phyloP scores from a whole-genome alignment of 768 basidiomycete species.

The Pleurotus pulmonarius region DNA sequence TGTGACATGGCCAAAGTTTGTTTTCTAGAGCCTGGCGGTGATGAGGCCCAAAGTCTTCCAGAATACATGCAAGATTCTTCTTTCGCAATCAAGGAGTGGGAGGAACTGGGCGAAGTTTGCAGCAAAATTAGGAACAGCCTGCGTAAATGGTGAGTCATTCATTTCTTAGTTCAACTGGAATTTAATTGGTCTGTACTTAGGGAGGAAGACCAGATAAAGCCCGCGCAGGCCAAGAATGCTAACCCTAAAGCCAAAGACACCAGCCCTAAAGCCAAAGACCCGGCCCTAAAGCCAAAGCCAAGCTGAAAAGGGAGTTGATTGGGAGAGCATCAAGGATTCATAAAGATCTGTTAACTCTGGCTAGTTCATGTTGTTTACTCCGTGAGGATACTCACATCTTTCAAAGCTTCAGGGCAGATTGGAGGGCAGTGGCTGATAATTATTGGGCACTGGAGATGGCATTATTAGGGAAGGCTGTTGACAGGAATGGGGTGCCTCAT shows the following conservation, averaged over 20 bases:
- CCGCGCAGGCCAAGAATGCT: too few relatives aligned
- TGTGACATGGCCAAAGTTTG: not conserved
- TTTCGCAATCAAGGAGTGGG: too few relatives aligned
- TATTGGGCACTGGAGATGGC: not conserved
- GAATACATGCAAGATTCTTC: not conserved
- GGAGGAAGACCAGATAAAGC: too few relatives aligned
- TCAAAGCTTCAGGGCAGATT: not conserved
- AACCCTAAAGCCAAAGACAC: too few relatives aligned
- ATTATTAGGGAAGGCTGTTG: not conserved
- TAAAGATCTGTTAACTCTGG: not conserved
- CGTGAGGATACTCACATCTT: not conserved
- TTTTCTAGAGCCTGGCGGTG: not conserved
- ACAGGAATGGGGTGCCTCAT: not conserved
- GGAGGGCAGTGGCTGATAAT: not conserved
- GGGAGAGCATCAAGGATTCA: not conserved
- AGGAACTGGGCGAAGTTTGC: too few relatives aligned
- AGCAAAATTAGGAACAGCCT: too few relatives aligned
- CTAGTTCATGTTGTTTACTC: not conserved
- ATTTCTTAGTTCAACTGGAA: too few relatives aligned
- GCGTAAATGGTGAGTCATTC: too few relatives aligned
- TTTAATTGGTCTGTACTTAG: too few relatives aligned
- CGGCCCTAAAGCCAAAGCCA: too few relatives aligned
- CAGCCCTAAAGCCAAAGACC: too few relatives aligned
- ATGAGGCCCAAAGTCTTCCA: not conserved
- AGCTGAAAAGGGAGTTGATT: too few relatives aligned